These are phyloP conservation scores for Stemphylium vesicarium DNA, from an alignment of 2,329 filamentous ascomycete genomes.

Conservation along the genomic window DNA sequence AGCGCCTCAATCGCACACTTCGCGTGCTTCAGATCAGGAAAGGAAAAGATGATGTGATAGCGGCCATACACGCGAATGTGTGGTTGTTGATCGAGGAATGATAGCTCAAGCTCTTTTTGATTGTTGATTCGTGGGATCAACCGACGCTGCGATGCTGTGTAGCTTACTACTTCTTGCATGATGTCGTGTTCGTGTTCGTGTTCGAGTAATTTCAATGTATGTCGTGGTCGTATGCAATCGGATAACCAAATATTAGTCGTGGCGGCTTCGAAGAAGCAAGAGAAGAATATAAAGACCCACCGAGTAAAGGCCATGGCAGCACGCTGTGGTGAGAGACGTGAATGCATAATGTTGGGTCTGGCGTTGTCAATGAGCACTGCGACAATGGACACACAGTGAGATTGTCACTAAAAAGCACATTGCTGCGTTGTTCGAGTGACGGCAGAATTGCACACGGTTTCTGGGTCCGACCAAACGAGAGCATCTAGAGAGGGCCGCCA, in stretches of 20 bases:
- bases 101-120: slow-evolving; percentile 19
- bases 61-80: slow-evolving; percentile 23
- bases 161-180: neutral
- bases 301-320: neutral
- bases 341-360: neutral
- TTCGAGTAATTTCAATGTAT: neutral
- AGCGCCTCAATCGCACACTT: slow-evolving; percentile 20
- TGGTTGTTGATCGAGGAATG: slow-evolving; percentile 24
- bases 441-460: neutral
- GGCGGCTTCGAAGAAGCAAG: neutral
- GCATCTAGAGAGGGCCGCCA: too few relatives aligned
- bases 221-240: neutral
- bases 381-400: neutral
- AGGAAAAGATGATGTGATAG: slow-evolving; percentile 23
- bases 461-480: neutral
- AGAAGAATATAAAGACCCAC: neutral
- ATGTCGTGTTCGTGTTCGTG: neutral
- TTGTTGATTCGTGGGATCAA: neutral
- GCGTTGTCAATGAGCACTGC: neutral
- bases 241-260: neutral
- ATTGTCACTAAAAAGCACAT: neutral
- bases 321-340: neutral
- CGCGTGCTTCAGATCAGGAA: slow-evolving; percentile 15
- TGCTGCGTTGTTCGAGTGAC: neutral
- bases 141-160: too few relatives aligned